Evolutionary conservation across 2,329 filamentous ascomycete genomes (phyloP).

Genomic region (Claviceps digitariae): DNA sequence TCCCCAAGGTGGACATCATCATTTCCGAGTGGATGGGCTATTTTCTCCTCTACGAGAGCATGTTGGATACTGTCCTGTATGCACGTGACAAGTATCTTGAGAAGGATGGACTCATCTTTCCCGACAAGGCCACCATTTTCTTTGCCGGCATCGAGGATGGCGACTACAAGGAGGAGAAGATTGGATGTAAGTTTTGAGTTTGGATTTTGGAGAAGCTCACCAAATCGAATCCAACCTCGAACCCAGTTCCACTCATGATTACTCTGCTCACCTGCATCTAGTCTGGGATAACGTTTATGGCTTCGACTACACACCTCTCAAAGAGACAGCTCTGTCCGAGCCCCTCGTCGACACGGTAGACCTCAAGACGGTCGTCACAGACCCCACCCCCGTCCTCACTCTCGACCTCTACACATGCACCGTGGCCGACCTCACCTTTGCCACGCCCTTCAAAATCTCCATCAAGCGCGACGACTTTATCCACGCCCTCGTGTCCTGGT

Average conservation of each 20-base stretch:
- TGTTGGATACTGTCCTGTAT: conserved; percentile 96
- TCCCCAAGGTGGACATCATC: conserved; percentile 95
- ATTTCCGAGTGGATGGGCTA: conserved; percentile 99
- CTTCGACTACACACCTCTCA: conserved; percentile 91
- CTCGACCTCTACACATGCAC: conserved; percentile 91
- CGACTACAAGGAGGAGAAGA: conserved; percentile 99
- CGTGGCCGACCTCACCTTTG: conserved; percentile 71
- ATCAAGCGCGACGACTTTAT: conserved; percentile 85
- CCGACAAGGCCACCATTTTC: conserved; percentile 96
- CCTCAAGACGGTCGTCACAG: conserved; percentile 90
- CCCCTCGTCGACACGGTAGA: conserved; percentile 97
- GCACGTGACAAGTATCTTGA: conserved; percentile 84
- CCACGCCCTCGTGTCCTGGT: conserved; percentile 95
- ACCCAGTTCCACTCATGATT: no score
- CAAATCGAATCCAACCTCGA: no score
- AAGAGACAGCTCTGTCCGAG: conserved; percentile 84
- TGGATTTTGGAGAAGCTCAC: no score
- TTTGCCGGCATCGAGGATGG: conserved; percentile 96
- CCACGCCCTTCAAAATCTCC: conserved; percentile 59
- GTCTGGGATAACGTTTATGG: conserved; percentile 99
- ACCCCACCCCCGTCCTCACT: conserved; percentile 71
- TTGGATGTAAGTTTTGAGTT: conserved; percentile 61
- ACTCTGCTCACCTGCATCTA: no score
- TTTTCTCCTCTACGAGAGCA: conserved; percentile 96
- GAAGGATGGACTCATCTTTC: conserved; percentile 87